phyloP scores from a whole-genome alignment of 139 green algal genomes.

The Auxenochlorella protothecoides region DNA sequence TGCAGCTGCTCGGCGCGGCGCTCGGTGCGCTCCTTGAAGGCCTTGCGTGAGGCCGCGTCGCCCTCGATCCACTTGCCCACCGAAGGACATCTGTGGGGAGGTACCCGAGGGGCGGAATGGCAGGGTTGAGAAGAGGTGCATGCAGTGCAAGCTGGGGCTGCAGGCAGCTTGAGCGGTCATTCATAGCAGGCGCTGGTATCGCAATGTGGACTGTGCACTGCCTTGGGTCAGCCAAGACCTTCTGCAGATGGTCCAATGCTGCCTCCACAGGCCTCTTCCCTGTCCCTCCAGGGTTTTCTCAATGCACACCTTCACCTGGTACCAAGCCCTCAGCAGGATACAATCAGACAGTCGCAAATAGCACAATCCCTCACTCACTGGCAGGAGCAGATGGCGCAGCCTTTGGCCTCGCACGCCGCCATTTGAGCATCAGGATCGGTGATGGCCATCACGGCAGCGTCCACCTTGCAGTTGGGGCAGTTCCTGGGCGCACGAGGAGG shows the following conservation, averaged over 20 bases:
- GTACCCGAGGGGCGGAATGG: background rate
- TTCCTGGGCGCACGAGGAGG: conserved; percentile 20
- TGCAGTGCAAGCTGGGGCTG: background rate
- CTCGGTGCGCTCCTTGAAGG: conserved; percentile 19
- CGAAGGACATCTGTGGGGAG: conserved; percentile 23
- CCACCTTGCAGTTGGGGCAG: conserved; percentile 35
- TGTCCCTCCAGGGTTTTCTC: no score
- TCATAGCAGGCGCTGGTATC: no score
- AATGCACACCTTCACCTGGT: no score
- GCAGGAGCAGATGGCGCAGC: conserved; percentile 36
- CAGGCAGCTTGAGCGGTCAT: no score
- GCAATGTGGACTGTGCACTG: no score
- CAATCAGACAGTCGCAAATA: no score
- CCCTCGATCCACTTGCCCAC: conserved; percentile 38
- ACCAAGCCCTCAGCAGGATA: no score
- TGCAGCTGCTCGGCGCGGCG: conserved; percentile 16
- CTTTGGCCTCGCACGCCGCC: conserved; percentile 22
- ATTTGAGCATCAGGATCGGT: conserved; percentile 15
- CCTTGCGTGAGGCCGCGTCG: conserved; percentile 15
- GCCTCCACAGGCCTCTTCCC: no score
- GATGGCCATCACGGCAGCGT: conserved; percentile 29
- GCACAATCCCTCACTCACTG: conserved; percentile 11
- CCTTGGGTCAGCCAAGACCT: no score
- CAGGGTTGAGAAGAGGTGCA: background rate
- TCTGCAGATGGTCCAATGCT: no score